phyloP scores from a whole-genome alignment of 1,284 basidiomycete genomes.

The Cystobasidiaceae sp. region DNA sequence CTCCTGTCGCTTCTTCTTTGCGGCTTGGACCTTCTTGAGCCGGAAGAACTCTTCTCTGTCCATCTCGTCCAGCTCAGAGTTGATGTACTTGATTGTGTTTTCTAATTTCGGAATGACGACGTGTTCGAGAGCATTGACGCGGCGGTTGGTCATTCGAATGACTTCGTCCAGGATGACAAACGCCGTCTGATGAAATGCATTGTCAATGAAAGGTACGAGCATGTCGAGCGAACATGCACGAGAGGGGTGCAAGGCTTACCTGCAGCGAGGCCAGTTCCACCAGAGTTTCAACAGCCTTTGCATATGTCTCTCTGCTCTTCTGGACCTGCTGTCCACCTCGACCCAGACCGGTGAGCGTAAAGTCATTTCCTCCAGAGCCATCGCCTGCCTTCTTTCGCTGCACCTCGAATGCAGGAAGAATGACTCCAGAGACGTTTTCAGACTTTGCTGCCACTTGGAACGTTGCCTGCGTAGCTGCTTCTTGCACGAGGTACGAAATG shows the following conservation, averaged over 20 bases:
- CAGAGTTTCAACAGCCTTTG: conserved; percentile 92
- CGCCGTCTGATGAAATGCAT: conserved; percentile 63
- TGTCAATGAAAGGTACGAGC: background rate
- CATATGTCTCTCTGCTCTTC: conserved; percentile 88
- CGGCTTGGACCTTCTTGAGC: conserved; percentile 69
- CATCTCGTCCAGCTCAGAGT: conserved; percentile 89
- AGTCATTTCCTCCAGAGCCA: conserved; percentile 75
- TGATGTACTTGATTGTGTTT: conserved; percentile 95
- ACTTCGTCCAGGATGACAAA: conserved; percentile 99
- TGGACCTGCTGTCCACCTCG: conserved; percentile 95
- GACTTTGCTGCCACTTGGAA: conserved; percentile 93
- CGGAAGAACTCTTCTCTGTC: conserved; percentile 97
- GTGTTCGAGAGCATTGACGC: conserved; percentile 98
- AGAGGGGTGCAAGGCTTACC: conserved; percentile 41
- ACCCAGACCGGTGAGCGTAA: conserved; percentile 94
- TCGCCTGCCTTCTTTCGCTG: conserved; percentile 59
- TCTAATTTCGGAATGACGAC: conserved; percentile 92
- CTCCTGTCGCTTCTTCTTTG: conserved; percentile 84
- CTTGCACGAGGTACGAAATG: conserved; percentile 88
- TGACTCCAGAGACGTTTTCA: conserved; percentile 97
- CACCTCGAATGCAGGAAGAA: conserved; percentile 92
- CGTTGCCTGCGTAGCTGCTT: conserved; percentile 63
- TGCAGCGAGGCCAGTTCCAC: conserved; percentile 91
- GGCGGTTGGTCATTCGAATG: conserved; percentile 93
- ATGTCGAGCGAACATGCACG: background rate